Percentiles rank a stretch among this genome's conserved stretches.
Conservation (phyloP, 108 stramenopile species). For the Skeletonema grethae region DNA sequence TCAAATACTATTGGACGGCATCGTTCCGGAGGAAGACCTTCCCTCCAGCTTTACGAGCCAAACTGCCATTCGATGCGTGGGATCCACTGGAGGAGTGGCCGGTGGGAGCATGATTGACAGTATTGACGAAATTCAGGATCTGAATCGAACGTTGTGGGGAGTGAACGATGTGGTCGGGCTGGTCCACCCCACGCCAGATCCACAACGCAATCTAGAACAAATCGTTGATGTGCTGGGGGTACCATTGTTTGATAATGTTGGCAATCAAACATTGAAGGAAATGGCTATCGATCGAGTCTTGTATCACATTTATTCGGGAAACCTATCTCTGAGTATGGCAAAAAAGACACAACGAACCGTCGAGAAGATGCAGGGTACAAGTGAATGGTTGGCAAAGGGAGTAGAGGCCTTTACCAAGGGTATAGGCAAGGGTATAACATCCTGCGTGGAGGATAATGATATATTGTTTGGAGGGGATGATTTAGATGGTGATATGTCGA, state of each 20-base stretch:
- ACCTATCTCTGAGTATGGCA: slow-evolving; percentile 24
- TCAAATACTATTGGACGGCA: slow-evolving; percentile 42
- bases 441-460: background rate
- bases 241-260: slow-evolving; percentile 35
- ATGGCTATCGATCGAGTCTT: slow-evolving; percentile 30
- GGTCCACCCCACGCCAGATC: slow-evolving; percentile 9
- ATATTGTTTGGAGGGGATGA: background rate
- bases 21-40: slow-evolving; percentile 32
- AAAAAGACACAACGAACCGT: slow-evolving; percentile 30
- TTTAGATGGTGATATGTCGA: background rate
- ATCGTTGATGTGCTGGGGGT: slow-evolving; percentile 27
- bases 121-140: slow-evolving; percentile 22
- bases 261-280: slow-evolving; percentile 40
- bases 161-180: slow-evolving; percentile 31
- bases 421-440: background rate
- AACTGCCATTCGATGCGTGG: slow-evolving; percentile 41
- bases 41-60: slow-evolving; percentile 36
- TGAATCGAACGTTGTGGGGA: slow-evolving; percentile 38
- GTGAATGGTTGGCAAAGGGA: slow-evolving; percentile 36
- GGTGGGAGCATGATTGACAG: slow-evolving; percentile 40
- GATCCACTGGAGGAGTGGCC: slow-evolving; percentile 33
- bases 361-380: slow-evolving; percentile 32
- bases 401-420: slow-evolving; percentile 24
- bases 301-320: slow-evolving; percentile 40
- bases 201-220: slow-evolving; percentile 23